Evolutionary conservation across 208 protist genomes (phyloP), one percentile per base, ranked within the genome.

Genomic region (Trypanosomatidae sp.): DNA sequence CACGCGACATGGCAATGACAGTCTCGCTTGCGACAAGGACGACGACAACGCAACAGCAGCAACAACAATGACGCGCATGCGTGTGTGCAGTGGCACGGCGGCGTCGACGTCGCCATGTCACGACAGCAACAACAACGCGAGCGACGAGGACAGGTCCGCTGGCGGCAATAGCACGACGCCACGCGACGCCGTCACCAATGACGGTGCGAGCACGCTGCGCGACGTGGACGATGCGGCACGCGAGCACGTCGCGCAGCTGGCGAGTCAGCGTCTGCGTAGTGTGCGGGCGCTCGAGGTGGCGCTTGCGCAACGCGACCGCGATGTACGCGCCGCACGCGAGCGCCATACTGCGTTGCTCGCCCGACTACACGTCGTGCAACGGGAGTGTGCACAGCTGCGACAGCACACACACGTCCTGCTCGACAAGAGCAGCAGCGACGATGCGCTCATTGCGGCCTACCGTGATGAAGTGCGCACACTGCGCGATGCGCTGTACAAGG

Each of bases 381-480:
- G 46, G 1, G 63, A 83, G 26, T 66, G 74, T n/a, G 48, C 58
- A n/a, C 65, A 72, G n/a, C 63, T 84, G 24, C 70, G 71, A 1
- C 33, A 47, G 18, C 53, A 79, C 33, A 57, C 86, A 19, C 57
- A 78, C 22, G 61, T 56, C 0, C 61, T 90, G 20, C 39, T 90
- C 3, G 56, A 66, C 6, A 90, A 90, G 61, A 86, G 71, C 42
- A 45, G 47, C 25, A 72, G 60, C 3, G 80, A 86, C 43, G 76
- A 90, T 43, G 65, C 64, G 23, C 61, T 90, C 11, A 64, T 90
- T 19, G 72, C 46, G 15, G 71, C 73, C 7, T 90, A 90, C 58
- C 48, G 65, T 33, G 56, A 48, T n/a, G 75, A 90, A 50, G 37
- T 81, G 56, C 45, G 53, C 13, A 37, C 33, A 19, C 45, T 56